phyloP scores from a whole-genome alignment of 176 grass and related monocot genomes.

The Oryza glaberrima region DNA sequence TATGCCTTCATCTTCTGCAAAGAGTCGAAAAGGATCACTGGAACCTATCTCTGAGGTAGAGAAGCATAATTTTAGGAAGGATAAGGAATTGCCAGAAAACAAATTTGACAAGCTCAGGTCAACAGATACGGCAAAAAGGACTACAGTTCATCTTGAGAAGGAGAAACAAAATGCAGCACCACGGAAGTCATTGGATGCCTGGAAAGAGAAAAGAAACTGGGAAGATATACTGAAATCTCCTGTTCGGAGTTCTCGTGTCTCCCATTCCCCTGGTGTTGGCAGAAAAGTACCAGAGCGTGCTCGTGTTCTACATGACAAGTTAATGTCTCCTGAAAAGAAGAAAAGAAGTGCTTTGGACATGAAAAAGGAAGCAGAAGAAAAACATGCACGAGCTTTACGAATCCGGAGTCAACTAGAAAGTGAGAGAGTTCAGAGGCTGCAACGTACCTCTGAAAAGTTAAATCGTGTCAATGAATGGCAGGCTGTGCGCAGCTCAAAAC shows the following conservation, averaged over 20 bases:
- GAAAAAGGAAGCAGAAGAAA: slow-evolving; percentile 96
- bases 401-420: slow-evolving; percentile 97
- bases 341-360: slow-evolving; percentile 94
- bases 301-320: slow-evolving; percentile 90
- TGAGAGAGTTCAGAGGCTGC: slow-evolving; percentile 94
- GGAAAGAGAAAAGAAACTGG: slow-evolving; percentile 99
- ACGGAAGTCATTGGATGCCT: slow-evolving; percentile 96
- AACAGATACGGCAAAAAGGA: slow-evolving; percentile 52
- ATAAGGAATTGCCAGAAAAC: slow-evolving; percentile 66
- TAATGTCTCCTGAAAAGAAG: slow-evolving; percentile 99
- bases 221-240: slow-evolving; percentile 97
- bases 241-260: slow-evolving; percentile 70
- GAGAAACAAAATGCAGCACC: slow-evolving; percentile 63
- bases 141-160: slow-evolving; percentile 52
- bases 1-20: slow-evolving; percentile 53
- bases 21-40: slow-evolving; percentile 72
- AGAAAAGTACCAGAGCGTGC: slow-evolving; percentile 88
- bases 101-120: slow-evolving; percentile 62
- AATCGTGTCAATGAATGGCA: slow-evolving; percentile 97
- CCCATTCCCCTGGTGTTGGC: slow-evolving; percentile 72
- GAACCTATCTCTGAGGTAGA: slow-evolving; percentile 77
- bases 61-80: slow-evolving; percentile 67
- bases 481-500: slow-evolving; percentile 88
- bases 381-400: slow-evolving; percentile 82
- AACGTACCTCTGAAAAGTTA: slow-evolving; percentile 95